Conservation (phyloP, 2,329 filamentous ascomycete genomes). For the Didymella exigua region DNA sequence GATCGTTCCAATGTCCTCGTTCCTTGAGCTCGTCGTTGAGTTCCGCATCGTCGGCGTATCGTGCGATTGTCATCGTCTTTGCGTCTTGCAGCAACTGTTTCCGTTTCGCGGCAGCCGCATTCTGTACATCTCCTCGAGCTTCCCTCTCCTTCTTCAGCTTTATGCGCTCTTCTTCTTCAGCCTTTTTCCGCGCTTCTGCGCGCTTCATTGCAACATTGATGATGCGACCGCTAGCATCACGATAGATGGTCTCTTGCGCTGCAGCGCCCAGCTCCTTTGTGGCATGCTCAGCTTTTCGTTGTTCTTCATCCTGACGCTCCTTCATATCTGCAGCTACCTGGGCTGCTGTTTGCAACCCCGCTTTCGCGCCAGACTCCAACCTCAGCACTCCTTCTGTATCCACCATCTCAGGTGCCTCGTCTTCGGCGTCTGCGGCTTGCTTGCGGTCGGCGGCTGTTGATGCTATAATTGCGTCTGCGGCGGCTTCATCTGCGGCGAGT, state of each 20-base stretch:
- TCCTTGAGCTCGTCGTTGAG: slow-evolving; percentile 84
- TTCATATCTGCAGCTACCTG: slow-evolving; percentile 66
- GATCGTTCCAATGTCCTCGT: slow-evolving; percentile 87
- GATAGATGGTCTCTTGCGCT: slow-evolving; percentile 79
- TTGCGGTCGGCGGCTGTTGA: slow-evolving; percentile 69
- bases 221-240: slow-evolving; percentile 91
- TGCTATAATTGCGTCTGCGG: slow-evolving; percentile 79
- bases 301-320: slow-evolving; percentile 70
- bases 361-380: slow-evolving; percentile 88
- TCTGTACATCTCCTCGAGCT: slow-evolving; percentile 84
- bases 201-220: slow-evolving; percentile 92
- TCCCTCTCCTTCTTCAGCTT: slow-evolving; percentile 70
- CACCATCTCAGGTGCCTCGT: slow-evolving; percentile 49
- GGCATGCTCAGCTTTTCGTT: slow-evolving; percentile 51
- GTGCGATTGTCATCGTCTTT: slow-evolving; percentile 77
- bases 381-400: slow-evolving; percentile 52
- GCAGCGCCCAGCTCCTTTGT: slow-evolving; percentile 49
- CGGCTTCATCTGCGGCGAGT: slow-evolving; percentile 71
- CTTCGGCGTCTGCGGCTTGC: slow-evolving; percentile 54
- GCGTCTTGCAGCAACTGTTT: slow-evolving; percentile 77
- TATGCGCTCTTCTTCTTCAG: slow-evolving; percentile 70
- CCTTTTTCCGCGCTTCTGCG: slow-evolving; percentile 81
- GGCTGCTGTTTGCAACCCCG: slow-evolving; percentile 83
- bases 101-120: slow-evolving; percentile 67
- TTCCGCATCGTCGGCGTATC: slow-evolving; percentile 81